Base-by-base conservation (phyloP, 768 basidiomycete genomes). In the Tylopilus rubrobrunneus region DNA sequence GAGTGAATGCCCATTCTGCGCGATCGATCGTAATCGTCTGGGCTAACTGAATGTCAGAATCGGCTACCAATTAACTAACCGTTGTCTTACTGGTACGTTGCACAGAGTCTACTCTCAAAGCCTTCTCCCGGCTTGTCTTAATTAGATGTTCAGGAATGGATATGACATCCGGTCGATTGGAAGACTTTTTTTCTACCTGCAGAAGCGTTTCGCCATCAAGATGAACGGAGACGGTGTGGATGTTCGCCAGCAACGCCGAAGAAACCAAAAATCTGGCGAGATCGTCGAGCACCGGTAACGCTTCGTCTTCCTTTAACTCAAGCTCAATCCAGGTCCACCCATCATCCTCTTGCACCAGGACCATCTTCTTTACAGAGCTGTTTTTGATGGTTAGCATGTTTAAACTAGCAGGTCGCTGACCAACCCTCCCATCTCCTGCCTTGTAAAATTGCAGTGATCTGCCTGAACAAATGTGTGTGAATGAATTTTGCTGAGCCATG, bases 381-480 rank as follows among this genome's bases (percentile, higher is more conserved):
- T 44, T 28, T 8, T 19, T 9, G n/a, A 41, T 28, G 11, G 37
- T 60, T 2, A 56, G 15, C 14, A 27, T 8, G 19, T 27, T 10
- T 52, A 27, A 7, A 11, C 10, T 1, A 5, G 8, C 29, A 29
- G 5, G 5, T 19, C 27, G 5, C 5, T 7, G 8, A 44, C 55
- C 23, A 9, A 60, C 59, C 41, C 52, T 52, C 11, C 59, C 59
- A 41, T 57, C 54, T 21, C 29, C 2, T 10, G 44, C 45, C 41
- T 25, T 57, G 15, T 12, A 25, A 40, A 60, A 60, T 29, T 61
- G 54, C 21, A 60, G 43, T 21, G 41, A 61, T 52, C 49, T 51
- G 5, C 59, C 59, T 60, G 37, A 4, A 44, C 27, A 17, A 36
- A 60, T 29, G 12, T 9, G n/a, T n/a, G n/a, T n/a, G n/a, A n/a